Percentiles rank a stretch among this genome's conserved stretches.
Evolutionary conservation across 345 rosid species (phyloP).

Genomic region (Citrus australasica): DNA sequence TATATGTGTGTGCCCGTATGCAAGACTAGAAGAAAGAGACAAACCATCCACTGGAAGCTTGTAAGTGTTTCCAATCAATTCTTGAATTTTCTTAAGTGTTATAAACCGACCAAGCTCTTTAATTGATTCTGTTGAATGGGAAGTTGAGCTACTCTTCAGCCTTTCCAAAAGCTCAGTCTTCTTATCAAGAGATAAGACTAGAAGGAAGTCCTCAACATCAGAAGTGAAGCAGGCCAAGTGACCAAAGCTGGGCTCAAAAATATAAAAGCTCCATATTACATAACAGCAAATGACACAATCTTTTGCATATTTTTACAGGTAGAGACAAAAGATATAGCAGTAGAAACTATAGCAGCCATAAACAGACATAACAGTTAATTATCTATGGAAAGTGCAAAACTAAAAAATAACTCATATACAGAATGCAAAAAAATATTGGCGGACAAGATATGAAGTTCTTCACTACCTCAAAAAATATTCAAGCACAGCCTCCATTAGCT

Average conservation of each 20-base stretch:
- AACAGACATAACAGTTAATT: not conserved
- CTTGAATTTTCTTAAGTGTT: constrained; percentile 62
- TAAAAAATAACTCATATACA: not conserved
- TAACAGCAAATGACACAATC: not conserved
- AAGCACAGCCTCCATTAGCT: constrained; percentile 56
- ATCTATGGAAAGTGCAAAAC: not conserved
- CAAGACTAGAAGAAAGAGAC: constrained; percentile 22
- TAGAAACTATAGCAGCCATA: not conserved
- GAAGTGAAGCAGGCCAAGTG: constrained; percentile 88
- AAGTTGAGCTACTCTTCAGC: constrained; percentile 36
- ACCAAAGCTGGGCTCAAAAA: constrained; percentile 69
- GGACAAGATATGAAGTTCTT: constrained; percentile 6
- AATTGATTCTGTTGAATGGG: constrained; percentile 37
- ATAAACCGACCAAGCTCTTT: constrained; percentile 77
- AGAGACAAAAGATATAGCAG: not conserved
- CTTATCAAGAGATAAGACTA: constrained; percentile 57
- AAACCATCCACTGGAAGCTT: constrained; percentile 53
- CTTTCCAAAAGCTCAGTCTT: constrained; percentile 56
- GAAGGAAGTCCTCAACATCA: constrained; percentile 69
- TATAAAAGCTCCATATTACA: constrained; percentile 13
- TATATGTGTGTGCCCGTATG: not conserved
- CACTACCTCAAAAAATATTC: constrained; percentile 68
- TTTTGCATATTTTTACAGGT: not conserved
- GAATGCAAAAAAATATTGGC: not conserved
- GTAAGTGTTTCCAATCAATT: constrained; percentile 54